Evolutionary conservation across 2,329 filamentous ascomycete genomes (phyloP), one percentile per base, ranked within the genome.

Genomic region (Colletotrichum eleusines): DNA sequence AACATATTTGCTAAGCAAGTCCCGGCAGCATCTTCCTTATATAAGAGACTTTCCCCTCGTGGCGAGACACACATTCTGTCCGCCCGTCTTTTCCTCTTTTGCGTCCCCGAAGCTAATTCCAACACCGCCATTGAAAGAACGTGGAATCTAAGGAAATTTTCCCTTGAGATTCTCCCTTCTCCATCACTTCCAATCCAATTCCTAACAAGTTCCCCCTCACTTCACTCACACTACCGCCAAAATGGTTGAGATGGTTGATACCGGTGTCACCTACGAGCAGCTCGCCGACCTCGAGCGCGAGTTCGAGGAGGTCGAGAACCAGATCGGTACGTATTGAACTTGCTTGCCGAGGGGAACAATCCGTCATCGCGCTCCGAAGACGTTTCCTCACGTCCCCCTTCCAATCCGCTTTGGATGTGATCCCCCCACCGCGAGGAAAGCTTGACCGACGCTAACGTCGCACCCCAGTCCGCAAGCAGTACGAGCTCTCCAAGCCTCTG

Each of bases 251-350:
- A 70, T 80, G 55, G 80, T 82, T 70, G 80, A 82, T 31, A 83
- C 82, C 71, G 75, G 81, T 70, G 82, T 91, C 72, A 88, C 87
- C 70, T 95, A 94, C 81, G 92, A 94, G 81, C 89, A 95, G 80
- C 90, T 98, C 74, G 88, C 90, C 69, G 88, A 91, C 68, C 86
- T 98, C 74, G 94, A 97, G 85, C 87, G 90, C 75, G 92, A 97
- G 74, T 97, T 97, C 77, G 91, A 95, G 71, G 89, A 95, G 76
- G 90, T 90, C 44, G 94, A 98, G 82, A 86, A 91, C 44, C 91
- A 97, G 80, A 91, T 96, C 77, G 87, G 94, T 97, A 86, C 80
- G 91, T 71, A 42, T 51, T 40, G 9, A 14, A 23, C 12, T 20
- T 31, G n/a, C 14, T 51, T 28, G 16, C 8, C 4, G 14, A 33